A percentile compares a stretch with the other conserved stretches of the same genome.
Evolutionary conservation across 768 basidiomycete species (phyloP).

Genomic region (Trametes villosa): DNA sequence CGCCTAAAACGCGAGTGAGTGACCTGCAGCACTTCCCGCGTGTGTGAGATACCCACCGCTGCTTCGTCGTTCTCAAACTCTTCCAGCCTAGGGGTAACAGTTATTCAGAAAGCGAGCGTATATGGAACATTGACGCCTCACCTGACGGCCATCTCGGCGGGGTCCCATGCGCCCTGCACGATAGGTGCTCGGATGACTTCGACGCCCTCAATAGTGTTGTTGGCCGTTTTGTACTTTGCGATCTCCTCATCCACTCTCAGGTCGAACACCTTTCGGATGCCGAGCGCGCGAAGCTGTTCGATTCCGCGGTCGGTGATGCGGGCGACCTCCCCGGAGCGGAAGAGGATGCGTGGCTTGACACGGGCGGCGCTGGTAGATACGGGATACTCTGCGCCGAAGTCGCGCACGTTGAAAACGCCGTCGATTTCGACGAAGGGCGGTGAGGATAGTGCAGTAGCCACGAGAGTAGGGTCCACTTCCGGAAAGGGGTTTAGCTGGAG

Average conservation of each 20-base stretch:
- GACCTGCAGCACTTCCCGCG: too few species aligned
- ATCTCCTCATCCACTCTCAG: slow-evolving; percentile 44
- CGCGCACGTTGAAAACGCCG: slow-evolving; percentile 45
- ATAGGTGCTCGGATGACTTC: slow-evolving; percentile 34
- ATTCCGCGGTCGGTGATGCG: slow-evolving; percentile 41
- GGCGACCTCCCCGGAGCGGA: slow-evolving; percentile 46
- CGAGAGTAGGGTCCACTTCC: not conserved
- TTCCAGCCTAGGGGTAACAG: slow-evolving; percentile 34
- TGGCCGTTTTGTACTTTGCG: slow-evolving; percentile 35
- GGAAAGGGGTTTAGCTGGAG: not conserved
- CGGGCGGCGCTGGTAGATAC: not conserved
- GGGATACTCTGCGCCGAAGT: slow-evolving; percentile 36
- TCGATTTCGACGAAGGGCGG: slow-evolving; percentile 46
- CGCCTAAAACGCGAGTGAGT: slow-evolving; percentile 37
- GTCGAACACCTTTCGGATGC: slow-evolving; percentile 45
- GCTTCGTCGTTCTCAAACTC: slow-evolving; percentile 32
- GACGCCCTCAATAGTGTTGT: slow-evolving; percentile 36
- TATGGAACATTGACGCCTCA: not conserved
- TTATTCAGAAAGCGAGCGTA: not conserved
- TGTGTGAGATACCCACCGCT: slow-evolving; percentile 29
- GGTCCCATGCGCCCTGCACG: slow-evolving; percentile 34
- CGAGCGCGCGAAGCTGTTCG: slow-evolving; percentile 39
- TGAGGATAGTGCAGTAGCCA: slow-evolving; percentile 18
- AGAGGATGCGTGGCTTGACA: slow-evolving; percentile 39
- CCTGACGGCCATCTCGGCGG: slow-evolving; percentile 24